Percentiles rank a stretch among this genome's conserved stretches.
Evolutionary conservation across 495 filamentous ascomycete genomes (phyloP).

Genomic region (Penicillium waksmanii): DNA sequence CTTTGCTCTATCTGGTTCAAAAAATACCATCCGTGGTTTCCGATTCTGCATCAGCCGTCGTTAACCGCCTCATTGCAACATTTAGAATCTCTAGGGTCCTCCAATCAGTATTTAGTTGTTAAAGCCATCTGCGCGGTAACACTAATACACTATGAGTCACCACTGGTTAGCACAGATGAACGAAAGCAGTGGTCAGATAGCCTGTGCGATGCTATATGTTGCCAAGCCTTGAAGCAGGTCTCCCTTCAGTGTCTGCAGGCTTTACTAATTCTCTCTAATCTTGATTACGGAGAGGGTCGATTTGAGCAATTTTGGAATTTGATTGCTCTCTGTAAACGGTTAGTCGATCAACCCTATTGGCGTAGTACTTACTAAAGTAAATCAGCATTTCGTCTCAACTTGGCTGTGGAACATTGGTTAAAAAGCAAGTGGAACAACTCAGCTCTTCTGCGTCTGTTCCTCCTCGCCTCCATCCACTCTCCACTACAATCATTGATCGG

Average conservation of each 20-base stretch:
- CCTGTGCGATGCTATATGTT: conserved; percentile 23
- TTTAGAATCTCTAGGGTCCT: conserved; percentile 6
- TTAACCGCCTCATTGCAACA: conserved; percentile 20
- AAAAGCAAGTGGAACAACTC: not conserved
- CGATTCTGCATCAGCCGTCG: conserved; percentile 32
- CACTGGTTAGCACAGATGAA: not conserved
- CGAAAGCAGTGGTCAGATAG: not conserved
- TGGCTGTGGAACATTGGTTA: not conserved
- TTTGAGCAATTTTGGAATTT: conserved; percentile 34
- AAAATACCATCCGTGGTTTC: conserved; percentile 40
- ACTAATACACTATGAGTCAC: not conserved
- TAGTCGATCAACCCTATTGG: not conserved
- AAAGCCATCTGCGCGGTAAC: not conserved
- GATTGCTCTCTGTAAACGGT: conserved; percentile 25
- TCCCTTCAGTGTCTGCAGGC: conserved; percentile 32
- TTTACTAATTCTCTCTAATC: conserved; percentile 31
- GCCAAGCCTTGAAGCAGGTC: conserved; percentile 23
- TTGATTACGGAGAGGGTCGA: conserved; percentile 33
- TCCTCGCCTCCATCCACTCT: conserved; percentile 3
- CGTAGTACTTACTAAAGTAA: not conserved
- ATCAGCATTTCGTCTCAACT: conserved; percentile 1
- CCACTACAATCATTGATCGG: conserved; percentile 27
- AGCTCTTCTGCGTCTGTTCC: not conserved
- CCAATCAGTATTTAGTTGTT: not conserved
- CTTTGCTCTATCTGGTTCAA: conserved; percentile 35